These are phyloP conservation scores for Prunus salicina DNA, from an alignment of 306 rosid species.

Conservation along the genomic window DNA sequence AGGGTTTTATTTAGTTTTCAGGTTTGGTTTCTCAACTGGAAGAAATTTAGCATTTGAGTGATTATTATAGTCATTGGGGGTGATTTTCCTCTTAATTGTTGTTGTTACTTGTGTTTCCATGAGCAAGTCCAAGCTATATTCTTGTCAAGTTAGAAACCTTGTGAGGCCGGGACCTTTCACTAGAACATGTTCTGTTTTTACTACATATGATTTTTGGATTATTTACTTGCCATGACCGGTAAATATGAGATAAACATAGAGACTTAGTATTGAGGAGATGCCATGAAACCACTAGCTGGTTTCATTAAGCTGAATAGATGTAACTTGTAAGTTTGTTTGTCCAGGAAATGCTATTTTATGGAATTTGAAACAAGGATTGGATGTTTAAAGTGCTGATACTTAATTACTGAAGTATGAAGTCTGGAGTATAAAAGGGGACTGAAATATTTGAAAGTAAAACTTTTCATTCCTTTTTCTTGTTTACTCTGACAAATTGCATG, in stretches of 20 bases:
- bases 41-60: not conserved
- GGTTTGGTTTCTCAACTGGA: not conserved
- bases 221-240: not conserved
- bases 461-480: no score
- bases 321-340: not conserved
- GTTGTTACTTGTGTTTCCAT: not conserved
- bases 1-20: not conserved
- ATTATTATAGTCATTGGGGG: not conserved
- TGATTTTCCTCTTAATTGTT: not conserved
- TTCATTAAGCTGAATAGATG: not conserved
- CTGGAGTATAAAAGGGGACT: no score
- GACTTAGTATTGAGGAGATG: not conserved
- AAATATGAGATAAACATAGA: not conserved
- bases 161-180: not conserved
- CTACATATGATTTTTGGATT: constrained; percentile 1
- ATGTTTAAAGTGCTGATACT: no score
- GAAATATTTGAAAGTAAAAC: no score
- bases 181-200: not conserved
- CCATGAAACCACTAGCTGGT: not conserved
- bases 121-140: not conserved
- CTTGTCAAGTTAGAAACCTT: not conserved
- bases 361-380: not conserved
- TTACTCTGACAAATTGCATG: no score
- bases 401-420: no score
- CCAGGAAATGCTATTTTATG: not conserved